A percentile compares a stretch with the other conserved stretches of the same genome.
phyloP scores from a whole-genome alignment of 441 rosid species.

The Isatis lusitanica region DNA sequence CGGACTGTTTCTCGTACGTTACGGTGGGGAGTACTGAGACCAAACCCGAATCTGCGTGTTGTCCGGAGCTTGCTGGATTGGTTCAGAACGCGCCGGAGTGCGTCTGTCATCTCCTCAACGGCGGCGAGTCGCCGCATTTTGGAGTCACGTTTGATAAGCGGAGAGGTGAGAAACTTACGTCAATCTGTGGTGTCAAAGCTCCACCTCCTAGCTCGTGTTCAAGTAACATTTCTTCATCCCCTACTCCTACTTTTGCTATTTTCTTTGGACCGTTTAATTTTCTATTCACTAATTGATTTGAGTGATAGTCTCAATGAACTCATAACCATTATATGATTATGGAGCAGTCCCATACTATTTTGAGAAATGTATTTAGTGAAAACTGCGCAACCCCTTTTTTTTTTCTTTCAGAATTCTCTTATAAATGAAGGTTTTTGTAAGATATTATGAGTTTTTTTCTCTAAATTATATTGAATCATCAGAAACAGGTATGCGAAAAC shows the following conservation, averaged over 20 bases:
- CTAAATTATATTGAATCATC: too few relatives aligned
- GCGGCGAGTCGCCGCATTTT: slow-evolving; percentile 23
- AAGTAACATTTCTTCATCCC: slow-evolving; percentile 39
- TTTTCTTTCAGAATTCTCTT: too few relatives aligned
- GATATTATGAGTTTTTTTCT: too few relatives aligned
- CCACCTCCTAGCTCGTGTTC: slow-evolving; percentile 58
- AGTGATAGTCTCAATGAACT: background rate
- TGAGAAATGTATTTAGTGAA: too few relatives aligned
- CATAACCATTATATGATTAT: background rate
- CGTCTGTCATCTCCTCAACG: slow-evolving; percentile 54
- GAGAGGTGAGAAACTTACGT: slow-evolving; percentile 63
- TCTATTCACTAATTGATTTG: background rate
- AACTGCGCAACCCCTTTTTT: too few relatives aligned
- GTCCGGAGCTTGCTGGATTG: slow-evolving; percentile 84
- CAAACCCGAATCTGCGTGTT: slow-evolving; percentile 67
- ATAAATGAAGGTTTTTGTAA: too few relatives aligned
- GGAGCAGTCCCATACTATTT: background rate
- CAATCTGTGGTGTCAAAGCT: slow-evolving; percentile 49
- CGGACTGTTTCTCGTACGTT: slow-evolving; percentile 73
- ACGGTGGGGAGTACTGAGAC: slow-evolving; percentile 50
- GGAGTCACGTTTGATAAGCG: slow-evolving; percentile 49
- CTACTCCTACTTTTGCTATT: background rate
- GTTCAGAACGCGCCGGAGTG: slow-evolving; percentile 57
- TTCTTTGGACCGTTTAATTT: background rate
- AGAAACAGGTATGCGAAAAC: too few relatives aligned